Evolutionary conservation across 305 asterid genomes (phyloP).

Genomic region (Petunia hybrid): DNA sequence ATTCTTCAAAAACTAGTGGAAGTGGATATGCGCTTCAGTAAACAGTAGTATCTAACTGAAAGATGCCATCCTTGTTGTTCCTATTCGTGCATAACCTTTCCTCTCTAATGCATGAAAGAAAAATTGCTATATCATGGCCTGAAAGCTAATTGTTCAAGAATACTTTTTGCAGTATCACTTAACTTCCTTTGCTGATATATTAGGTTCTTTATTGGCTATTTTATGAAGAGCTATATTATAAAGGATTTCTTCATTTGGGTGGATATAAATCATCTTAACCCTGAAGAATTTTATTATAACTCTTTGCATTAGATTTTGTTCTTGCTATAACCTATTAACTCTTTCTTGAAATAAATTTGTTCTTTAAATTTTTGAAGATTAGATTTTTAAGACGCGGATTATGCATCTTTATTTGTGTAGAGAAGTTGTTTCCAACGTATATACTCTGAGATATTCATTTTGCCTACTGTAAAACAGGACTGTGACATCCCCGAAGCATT

Average conservation of each 20-base stretch:
- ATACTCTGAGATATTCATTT: conserved; percentile 34
- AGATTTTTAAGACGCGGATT: neutral
- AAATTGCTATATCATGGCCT: neutral
- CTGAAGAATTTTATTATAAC: neutral
- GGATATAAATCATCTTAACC: conserved; percentile 14
- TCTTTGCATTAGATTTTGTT: neutral
- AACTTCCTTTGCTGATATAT: conserved; percentile 3
- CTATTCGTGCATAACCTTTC: neutral
- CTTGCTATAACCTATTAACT: conserved; percentile 9
- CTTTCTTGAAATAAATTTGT: conserved; percentile 25
- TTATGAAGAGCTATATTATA: neutral
- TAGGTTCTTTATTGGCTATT: conserved; percentile 1
- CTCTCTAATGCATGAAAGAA: neutral
- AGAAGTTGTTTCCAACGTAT: conserved; percentile 18
- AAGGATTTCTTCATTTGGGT: conserved; percentile 10
- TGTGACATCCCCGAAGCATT: conserved; percentile 77
- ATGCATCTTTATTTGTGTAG: conserved; percentile 30
- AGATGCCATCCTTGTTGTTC: neutral
- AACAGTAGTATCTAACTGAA: conserved; percentile 4
- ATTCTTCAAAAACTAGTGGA: neutral
- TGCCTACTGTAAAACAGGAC: conserved; percentile 51
- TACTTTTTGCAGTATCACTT: conserved; percentile 11
- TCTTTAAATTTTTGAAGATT: conserved; percentile 21
- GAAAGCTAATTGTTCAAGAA: conserved; percentile 21
- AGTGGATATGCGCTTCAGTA: conserved; percentile 23